Conservation (phyloP, 139 green algal genomes). For the Chlorella sp. region DNA sequence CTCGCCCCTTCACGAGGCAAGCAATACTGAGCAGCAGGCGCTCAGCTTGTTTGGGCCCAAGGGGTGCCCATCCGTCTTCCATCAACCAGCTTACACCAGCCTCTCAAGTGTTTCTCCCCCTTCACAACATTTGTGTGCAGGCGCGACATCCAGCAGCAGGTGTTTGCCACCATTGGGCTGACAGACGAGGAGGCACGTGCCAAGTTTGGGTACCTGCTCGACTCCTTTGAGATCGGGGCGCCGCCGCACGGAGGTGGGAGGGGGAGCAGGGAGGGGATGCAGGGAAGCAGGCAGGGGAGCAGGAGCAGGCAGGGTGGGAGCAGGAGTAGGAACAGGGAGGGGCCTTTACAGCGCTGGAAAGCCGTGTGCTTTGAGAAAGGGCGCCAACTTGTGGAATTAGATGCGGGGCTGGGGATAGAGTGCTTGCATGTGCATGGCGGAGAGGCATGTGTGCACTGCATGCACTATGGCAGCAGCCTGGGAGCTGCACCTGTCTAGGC, state of each 20-base stretch:
- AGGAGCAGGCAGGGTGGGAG: too few relatives aligned
- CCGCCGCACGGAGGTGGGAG: conserved; percentile 87
- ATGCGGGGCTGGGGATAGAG: too few relatives aligned
- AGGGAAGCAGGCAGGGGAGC: background rate
- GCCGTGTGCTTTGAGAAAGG: too few relatives aligned
- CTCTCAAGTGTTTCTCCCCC: background rate
- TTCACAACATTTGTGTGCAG: conserved; percentile 44
- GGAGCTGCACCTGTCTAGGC: background rate
- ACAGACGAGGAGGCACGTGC: conserved; percentile 73
- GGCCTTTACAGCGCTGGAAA: too few relatives aligned
- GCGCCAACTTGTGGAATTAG: too few relatives aligned
- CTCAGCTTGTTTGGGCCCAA: background rate
- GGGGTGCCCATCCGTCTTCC: background rate
- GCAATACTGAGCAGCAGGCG: background rate
- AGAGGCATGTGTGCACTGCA: too few relatives aligned
- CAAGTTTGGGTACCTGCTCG: conserved; percentile 91
- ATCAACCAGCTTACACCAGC: background rate
- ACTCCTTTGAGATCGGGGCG: conserved; percentile 85
- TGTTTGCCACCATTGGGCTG: conserved; percentile 95
- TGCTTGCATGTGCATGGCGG: too few relatives aligned
- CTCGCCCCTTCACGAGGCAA: too few relatives aligned
- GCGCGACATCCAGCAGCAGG: conserved; percentile 88
- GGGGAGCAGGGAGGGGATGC: too few relatives aligned
- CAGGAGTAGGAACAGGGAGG: background rate
- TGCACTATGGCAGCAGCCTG: too few relatives aligned